These are phyloP conservation scores for Phycomyces nitens DNA, from an alignment of 192 early-diverging fungal species.

Conservation along the genomic window DNA sequence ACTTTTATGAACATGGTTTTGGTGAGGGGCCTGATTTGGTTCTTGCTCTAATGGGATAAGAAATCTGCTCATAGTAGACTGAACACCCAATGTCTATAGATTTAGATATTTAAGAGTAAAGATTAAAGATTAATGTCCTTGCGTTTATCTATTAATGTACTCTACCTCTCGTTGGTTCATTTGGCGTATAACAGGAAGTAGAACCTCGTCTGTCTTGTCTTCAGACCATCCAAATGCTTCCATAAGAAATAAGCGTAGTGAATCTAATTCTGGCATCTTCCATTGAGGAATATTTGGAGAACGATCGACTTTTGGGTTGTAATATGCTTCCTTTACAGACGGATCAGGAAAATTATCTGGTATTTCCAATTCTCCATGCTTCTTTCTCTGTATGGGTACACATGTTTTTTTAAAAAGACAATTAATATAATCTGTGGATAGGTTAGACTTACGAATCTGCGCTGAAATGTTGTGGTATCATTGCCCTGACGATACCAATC, in stretches of 20 bases:
- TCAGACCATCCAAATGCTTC: slow-evolving; percentile 60
- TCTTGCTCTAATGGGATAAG: slow-evolving; percentile 1
- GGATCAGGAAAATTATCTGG: slow-evolving; percentile 78
- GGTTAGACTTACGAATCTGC: slow-evolving; percentile 39
- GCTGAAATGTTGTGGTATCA: slow-evolving; percentile 31
- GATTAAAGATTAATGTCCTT: background rate
- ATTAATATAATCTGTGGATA: too few relatives aligned
- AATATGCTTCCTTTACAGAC: slow-evolving; percentile 75
- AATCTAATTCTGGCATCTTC: slow-evolving; percentile 70
- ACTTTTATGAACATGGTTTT: slow-evolving; percentile 33
- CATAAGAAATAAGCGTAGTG: slow-evolving; percentile 58
- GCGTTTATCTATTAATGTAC: background rate
- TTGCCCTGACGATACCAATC: slow-evolving; percentile 40
- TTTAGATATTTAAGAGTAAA: too few relatives aligned
- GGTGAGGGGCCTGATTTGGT: background rate
- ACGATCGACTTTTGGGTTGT: slow-evolving; percentile 71
- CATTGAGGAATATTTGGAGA: slow-evolving; percentile 59
- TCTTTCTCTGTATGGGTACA: slow-evolving; percentile 45
- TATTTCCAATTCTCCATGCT: slow-evolving; percentile 61
- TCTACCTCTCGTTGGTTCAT: slow-evolving; percentile 38
- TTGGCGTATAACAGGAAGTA: slow-evolving; percentile 69
- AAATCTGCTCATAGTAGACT: background rate
- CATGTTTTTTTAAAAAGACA: too few relatives aligned
- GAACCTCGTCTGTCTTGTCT: slow-evolving; percentile 59
- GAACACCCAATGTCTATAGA: background rate